Conservation (phyloP, 495 filamentous ascomycete species). For the Tetracladium setigerum region DNA sequence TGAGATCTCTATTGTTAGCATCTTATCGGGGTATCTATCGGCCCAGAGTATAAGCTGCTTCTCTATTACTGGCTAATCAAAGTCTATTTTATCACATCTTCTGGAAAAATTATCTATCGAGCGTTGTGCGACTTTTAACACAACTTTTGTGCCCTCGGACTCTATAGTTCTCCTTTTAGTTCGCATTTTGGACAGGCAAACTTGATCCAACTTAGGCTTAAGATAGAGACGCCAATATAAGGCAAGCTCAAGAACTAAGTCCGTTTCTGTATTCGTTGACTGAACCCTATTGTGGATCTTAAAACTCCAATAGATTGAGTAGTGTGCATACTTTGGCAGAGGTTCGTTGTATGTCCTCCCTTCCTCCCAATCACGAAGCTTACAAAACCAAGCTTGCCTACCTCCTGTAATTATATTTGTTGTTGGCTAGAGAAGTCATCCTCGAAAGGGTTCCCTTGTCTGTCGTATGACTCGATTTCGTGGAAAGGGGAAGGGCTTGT, state of each 20-base stretch:
- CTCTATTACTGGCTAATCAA: slow-evolving; percentile 4
- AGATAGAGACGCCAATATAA: slow-evolving; percentile 1
- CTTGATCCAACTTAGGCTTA: slow-evolving; percentile 2
- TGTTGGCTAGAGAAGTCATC: not conserved
- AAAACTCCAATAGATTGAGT: not conserved
- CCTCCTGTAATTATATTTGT: slow-evolving; percentile 1
- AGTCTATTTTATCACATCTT: slow-evolving; percentile 2
- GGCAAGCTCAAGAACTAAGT: slow-evolving; percentile 1
- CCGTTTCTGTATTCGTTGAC: not conserved
- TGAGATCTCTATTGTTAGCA: slow-evolving; percentile 1
- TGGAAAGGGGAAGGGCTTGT: not conserved
- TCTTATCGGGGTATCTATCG: slow-evolving; percentile 1
- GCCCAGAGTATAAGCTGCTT: slow-evolving; percentile 1
- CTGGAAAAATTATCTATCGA: not conserved
- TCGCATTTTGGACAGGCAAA: not conserved
- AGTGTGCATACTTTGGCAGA: not conserved
- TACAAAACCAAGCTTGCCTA: slow-evolving; percentile 5
- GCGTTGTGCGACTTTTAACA: not conserved
- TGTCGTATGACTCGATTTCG: not conserved
- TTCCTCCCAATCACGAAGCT: not conserved
- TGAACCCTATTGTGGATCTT: not conserved
- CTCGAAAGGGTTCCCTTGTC: too few species aligned
- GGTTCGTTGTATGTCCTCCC: not conserved
- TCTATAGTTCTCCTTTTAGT: not conserved
- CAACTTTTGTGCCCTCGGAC: not conserved